Evolutionary conservation across 1,284 basidiomycete species (phyloP).

Genomic region (Rhodotorula sp.): DNA sequence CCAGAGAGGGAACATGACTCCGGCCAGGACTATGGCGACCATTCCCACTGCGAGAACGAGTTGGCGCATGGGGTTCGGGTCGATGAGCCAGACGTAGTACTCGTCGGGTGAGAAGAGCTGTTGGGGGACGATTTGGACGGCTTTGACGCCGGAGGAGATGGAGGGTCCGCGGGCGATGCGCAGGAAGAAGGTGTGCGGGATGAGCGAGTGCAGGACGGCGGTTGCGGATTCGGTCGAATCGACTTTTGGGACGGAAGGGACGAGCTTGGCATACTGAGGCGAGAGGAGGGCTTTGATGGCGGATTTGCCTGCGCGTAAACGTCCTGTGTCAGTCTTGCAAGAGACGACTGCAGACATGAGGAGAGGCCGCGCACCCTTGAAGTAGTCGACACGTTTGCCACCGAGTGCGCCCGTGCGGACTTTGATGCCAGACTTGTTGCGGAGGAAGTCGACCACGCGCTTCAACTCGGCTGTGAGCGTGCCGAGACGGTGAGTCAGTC

Average conservation of each 20-base stretch:
- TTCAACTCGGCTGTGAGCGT: constrained; percentile 46
- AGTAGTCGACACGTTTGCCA: constrained; percentile 95
- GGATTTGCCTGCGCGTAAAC: constrained; percentile 66
- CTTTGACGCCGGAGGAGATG: constrained; percentile 57
- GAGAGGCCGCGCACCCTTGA: constrained; percentile 70
- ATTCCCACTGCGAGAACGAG: constrained; percentile 88
- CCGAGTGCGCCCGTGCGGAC: constrained; percentile 83
- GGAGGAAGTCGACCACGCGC: constrained; percentile 78
- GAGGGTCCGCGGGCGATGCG: constrained; percentile 72
- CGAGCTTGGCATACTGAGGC: constrained; percentile 80
- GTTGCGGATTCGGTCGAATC: constrained; percentile 71
- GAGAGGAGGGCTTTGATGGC: constrained; percentile 88
- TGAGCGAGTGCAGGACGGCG: constrained; percentile 61
- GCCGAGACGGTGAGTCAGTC: not conserved
- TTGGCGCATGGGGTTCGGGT: constrained; percentile 67
- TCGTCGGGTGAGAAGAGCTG: constrained; percentile 75
- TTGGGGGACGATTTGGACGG: constrained; percentile 71
- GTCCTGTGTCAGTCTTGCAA: not conserved
- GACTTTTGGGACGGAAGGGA: constrained; percentile 65
- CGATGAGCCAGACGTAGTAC: constrained; percentile 96
- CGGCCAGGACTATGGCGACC: constrained; percentile 90
- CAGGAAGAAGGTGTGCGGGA: constrained; percentile 79
- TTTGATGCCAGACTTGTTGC: constrained; percentile 84
- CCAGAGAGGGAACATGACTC: constrained; percentile 99
- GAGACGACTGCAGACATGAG: constrained; percentile 25